Evolutionary conservation across 2,329 filamentous ascomycete species (phyloP).

Genomic region (Cadophora luteo-olivacea): DNA sequence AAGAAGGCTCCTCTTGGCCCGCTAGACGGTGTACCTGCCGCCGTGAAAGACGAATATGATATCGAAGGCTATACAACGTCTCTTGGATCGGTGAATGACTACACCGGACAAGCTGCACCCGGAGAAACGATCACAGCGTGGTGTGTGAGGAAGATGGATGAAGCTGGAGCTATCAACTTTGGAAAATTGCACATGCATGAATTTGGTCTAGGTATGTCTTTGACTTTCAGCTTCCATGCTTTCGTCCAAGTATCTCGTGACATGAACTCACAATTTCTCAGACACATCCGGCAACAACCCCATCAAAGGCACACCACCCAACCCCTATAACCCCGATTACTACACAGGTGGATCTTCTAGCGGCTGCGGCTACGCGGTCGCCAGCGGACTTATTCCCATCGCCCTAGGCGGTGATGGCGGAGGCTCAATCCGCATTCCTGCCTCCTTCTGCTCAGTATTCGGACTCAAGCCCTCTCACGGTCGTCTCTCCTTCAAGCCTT

Average conservation of each 20-base stretch:
- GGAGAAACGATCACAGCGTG: constrained; percentile 32
- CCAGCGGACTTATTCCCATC: constrained; percentile 62
- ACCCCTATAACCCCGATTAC: constrained; percentile 74
- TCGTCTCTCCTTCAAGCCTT: constrained; percentile 54
- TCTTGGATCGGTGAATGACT: constrained; percentile 33
- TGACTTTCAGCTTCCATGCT: not conserved
- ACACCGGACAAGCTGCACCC: constrained; percentile 20
- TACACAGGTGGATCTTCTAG: constrained; percentile 90
- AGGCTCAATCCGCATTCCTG: constrained; percentile 60
- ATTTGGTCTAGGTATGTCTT: constrained; percentile 54
- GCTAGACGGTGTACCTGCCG: constrained; percentile 82
- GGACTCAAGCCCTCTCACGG: constrained; percentile 81
- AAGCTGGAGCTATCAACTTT: constrained; percentile 74
- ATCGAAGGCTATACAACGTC: constrained; percentile 33
- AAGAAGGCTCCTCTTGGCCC: constrained; percentile 68
- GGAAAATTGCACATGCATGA: constrained; percentile 90
- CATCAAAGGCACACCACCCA: constrained; percentile 80
- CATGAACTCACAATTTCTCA: constrained; percentile 46
- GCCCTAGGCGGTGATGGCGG: constrained; percentile 90
- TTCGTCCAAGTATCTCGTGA: not conserved
- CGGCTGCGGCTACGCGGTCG: constrained; percentile 86
- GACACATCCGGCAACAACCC: constrained; percentile 82
- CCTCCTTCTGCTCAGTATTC: constrained; percentile 57
- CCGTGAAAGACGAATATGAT: constrained; percentile 76
- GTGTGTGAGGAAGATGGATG: constrained; percentile 50